A percentile compares a stretch with the other conserved stretches of the same genome.
Conservation (phyloP, 1,284 basidiomycete genomes). For the Ganoderma resinaceum region DNA sequence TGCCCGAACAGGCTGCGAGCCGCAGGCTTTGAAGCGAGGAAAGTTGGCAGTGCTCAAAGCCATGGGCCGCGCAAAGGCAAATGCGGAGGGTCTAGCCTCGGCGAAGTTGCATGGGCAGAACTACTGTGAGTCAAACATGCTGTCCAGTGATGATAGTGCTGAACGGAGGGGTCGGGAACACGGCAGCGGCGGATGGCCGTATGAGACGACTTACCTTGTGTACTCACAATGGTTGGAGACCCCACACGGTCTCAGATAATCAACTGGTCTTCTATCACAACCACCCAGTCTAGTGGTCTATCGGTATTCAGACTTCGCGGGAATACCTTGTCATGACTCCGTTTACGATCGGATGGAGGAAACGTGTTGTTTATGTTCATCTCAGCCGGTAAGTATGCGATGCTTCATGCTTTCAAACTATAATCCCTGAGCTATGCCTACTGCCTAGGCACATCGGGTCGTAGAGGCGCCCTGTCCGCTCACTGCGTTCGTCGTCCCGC, state of each 20-base stretch:
- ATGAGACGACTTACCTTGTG: too few species aligned
- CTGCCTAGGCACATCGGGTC: not conserved
- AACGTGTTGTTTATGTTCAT: not conserved
- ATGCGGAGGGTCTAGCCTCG: not conserved
- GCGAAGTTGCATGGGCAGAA: not conserved
- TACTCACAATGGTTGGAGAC: not conserved
- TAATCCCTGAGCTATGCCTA: not conserved
- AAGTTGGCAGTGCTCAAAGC: too few species aligned
- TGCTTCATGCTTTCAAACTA: not conserved
- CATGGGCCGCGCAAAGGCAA: too few species aligned
- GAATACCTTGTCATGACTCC: not conserved
- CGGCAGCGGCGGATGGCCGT: not conserved
- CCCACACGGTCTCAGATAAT: not conserved
- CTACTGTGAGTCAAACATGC: not conserved
- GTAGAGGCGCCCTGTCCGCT: not conserved
- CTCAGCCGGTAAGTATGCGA: not conserved
- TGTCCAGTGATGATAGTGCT: not conserved
- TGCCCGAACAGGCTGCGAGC: not conserved
- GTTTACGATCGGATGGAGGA: not conserved
- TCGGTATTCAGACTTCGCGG: not conserved
- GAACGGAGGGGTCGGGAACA: not conserved
- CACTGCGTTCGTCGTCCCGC: too few species aligned
- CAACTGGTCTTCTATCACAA: not conserved
- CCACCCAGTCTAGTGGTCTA: not conserved
- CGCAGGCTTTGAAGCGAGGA: not conserved